Base-by-base conservation (phyloP, 306 rosid species). In the Dryas alaskensis region DNA sequence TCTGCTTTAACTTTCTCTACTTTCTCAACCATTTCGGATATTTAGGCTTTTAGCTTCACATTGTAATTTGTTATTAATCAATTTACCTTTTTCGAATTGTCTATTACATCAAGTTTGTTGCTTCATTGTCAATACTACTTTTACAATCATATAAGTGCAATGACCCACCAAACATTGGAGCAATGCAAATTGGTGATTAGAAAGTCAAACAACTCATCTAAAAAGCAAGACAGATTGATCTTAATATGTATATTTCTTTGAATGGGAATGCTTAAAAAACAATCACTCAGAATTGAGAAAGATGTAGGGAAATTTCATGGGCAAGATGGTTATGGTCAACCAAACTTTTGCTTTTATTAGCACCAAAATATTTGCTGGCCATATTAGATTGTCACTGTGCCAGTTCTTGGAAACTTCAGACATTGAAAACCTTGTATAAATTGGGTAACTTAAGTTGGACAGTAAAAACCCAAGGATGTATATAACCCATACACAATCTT, bases 11-110 rank as follows among this genome's bases (percentile, higher is more conserved):
- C 67, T 46, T 45, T 72, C 43, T 49, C 9, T 8, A 58, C 45
- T 67, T 67, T 72, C 53, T 59, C 75, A 14, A 14, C 47, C 58
- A 58, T 72, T 72, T 58, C 76, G 67, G 76, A 58, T 14, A 3
- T 14, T 8, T 22, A 58, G 76, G 76, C 76, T 72, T 72, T 59
- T 22, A 16, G 67, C 42, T 27, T 43, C 44, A 72, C 76, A 16
- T 25, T n/a, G 3, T 25, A 8, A 43, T n/a, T 16, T 17, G 51
- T 64, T 49, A 31, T 31, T 42, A n/a, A n/a, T 64, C 12, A 17
- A 7, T 71, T 3, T 46, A 54, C 14, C 14, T 22, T 71, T 25
- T 25, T 7, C 12, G 10, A 72, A 59, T 58, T 72, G 76, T 10
- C 57, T 31, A 11, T 50, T 69, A 39, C 19, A 60, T 16, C 75